These are phyloP conservation scores for Mycena galericulata DNA, from an alignment of 768 basidiomycete species.

Conservation along the genomic window DNA sequence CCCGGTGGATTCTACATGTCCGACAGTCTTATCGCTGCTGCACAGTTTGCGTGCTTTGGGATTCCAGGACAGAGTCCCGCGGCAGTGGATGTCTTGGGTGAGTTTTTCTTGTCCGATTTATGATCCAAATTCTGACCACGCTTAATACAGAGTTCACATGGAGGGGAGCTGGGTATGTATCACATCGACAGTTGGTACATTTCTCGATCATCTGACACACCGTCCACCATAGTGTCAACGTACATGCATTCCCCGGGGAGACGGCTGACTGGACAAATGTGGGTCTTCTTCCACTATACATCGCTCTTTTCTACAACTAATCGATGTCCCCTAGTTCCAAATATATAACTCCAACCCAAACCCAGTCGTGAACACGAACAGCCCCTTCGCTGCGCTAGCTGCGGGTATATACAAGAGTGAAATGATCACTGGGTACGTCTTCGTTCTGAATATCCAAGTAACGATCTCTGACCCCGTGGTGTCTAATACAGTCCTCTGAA, in stretches of 20 bases:
- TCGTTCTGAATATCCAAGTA: neutral
- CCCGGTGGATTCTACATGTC: slow-evolving; percentile 13
- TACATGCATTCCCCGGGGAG: slow-evolving; percentile 16
- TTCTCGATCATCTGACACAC: neutral
- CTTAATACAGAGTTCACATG: slow-evolving; percentile 9
- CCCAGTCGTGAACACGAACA: neutral
- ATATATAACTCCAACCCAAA: slow-evolving; percentile 18
- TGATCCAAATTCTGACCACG: neutral
- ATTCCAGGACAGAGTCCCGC: slow-evolving; percentile 3
- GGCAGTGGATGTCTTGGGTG: neutral
- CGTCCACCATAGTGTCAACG: neutral
- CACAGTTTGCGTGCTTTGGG: slow-evolving; percentile 23
- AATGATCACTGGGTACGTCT: slow-evolving; percentile 20
- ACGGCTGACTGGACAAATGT: slow-evolving; percentile 16
- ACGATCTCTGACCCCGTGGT: neutral
- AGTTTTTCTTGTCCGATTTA: neutral
- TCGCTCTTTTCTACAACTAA: neutral
- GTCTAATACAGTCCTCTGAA: slow-evolving; percentile 13
- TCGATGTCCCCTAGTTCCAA: slow-evolving; percentile 17
- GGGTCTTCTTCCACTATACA: neutral
- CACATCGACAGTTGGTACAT: no score
- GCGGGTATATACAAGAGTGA: neutral
- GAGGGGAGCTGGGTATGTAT: slow-evolving; percentile 13
- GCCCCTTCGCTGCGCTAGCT: slow-evolving; percentile 3
- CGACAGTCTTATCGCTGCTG: slow-evolving; percentile 15